Evolutionary conservation across 2,329 filamentous ascomycete species (phyloP).

Genomic region (Polytolypa hystricis): DNA sequence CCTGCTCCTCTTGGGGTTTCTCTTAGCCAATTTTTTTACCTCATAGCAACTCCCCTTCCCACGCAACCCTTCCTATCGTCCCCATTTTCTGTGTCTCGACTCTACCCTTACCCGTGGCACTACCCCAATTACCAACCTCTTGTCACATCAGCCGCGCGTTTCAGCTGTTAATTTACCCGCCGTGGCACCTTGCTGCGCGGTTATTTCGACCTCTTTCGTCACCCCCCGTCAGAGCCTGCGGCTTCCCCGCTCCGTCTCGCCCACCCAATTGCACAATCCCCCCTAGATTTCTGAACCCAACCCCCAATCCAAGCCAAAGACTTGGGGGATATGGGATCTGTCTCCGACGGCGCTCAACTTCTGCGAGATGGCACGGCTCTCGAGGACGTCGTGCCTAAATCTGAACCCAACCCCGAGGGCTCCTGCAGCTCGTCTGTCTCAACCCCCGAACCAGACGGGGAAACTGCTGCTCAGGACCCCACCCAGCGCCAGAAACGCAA

Average conservation of each 20-base stretch:
- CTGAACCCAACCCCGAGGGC: conserved; percentile 30
- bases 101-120: conserved; percentile 6
- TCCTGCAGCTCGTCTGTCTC: conserved; percentile 36
- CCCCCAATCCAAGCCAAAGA: conserved; percentile 1
- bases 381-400: conserved; percentile 32
- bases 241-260: conserved; percentile 1
- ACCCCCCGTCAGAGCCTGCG: neutral
- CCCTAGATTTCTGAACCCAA: conserved; percentile 1
- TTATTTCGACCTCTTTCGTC: neutral
- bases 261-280: neutral
- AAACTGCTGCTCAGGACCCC: conserved; percentile 30
- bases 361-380: conserved; percentile 28
- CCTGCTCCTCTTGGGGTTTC: conserved; percentile 19
- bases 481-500: conserved; percentile 70
- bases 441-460: conserved; percentile 35
- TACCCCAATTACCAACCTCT: neutral
- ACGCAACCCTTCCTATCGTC: conserved; percentile 14
- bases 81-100: conserved; percentile 16
- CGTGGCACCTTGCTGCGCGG: conserved; percentile 12
- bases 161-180: conserved; percentile 17
- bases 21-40: conserved; percentile 34
- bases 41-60: conserved; percentile 21
- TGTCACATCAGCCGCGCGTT: conserved; percentile 21
- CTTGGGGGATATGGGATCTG: conserved; percentile 34
- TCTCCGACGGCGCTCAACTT: conserved; percentile 29